Evolutionary conservation across 1,284 basidiomycete genomes (phyloP), one percentile per base, ranked within the genome.

Genomic region (Microbotryum lychnidis-dioicae): DNA sequence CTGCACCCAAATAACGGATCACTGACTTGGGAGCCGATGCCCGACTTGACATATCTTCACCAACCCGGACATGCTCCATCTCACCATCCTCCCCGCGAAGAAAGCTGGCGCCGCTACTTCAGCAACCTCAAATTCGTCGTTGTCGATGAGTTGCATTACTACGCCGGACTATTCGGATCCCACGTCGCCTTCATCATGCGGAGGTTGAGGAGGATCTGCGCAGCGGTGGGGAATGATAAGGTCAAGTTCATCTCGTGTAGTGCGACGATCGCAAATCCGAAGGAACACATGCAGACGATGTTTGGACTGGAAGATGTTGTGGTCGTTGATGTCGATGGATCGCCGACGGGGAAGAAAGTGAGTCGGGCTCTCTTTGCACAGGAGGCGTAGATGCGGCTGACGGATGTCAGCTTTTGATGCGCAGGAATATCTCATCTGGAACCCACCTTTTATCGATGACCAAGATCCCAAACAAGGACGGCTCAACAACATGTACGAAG

Each of bases 181-280:
- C 87, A 91, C 71, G 85, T 89, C n/a, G 86, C 88, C 0, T 82
- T 86, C 65, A 82, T 91, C 50, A 79, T 89, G 73, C 64, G 72
- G 20, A 69, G 76, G 18, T 80, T 94, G 44, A 81, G 89, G 25
- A 79, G 91, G 56, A 79, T 93, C 29, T 91, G 89, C 72, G 81
- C 82, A 29, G 91, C 91, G 1, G 79, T 94, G 44, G 91, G 91
- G 58, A 94, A 90, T 70, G 74, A 75, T 37, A 76, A 77, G 0
- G 75, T 83, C 5, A 80, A 79, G 31, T 92, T 91, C 71, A 82
- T 94, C 5, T 91, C 90, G 31, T 93, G 91, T 73, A 91, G 87
- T 69, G 91, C 91, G 23, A 94, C 91, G 0, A 87, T 94, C 48
- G 80, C 83, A 9, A 87, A 90, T 67, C 89, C 91, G 1, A 63